Conservation (phyloP, 352 stramenopile species). For the Globisporangium takayamanum region DNA sequence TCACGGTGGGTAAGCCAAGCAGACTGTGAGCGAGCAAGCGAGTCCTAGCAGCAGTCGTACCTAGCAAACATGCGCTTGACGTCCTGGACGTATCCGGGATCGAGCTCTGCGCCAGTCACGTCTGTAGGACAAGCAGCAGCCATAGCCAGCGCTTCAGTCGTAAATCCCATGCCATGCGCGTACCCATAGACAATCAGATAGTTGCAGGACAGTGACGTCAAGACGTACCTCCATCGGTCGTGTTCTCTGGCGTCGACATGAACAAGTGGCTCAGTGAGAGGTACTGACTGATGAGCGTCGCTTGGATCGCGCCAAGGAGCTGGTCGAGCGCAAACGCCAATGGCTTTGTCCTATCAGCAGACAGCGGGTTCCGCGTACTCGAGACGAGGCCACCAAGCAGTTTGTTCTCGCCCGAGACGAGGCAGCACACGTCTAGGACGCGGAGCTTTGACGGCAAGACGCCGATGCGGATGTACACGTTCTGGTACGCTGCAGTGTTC, state of each 20-base stretch:
- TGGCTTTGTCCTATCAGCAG: slow-evolving; percentile 29
- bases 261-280: slow-evolving; percentile 66
- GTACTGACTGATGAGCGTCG: slow-evolving; percentile 59
- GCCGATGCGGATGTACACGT: slow-evolving; percentile 64
- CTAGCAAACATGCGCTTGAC: slow-evolving; percentile 49
- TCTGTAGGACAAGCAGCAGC: slow-evolving; percentile 12
- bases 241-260: slow-evolving; percentile 73
- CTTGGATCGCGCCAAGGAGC: slow-evolving; percentile 60
- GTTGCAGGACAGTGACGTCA: background rate
- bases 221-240: slow-evolving; percentile 38
- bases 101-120: slow-evolving; percentile 43
- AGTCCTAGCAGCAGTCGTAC: slow-evolving; percentile 10
- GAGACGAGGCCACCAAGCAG: slow-evolving; percentile 52
- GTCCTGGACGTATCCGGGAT: slow-evolving; percentile 64
- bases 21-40: no score
- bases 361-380: slow-evolving; percentile 28
- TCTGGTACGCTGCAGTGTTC: slow-evolving; percentile 59
- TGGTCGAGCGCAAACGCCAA: slow-evolving; percentile 56
- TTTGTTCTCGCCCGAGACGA: slow-evolving; percentile 59
- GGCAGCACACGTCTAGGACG: slow-evolving; percentile 59
- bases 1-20: background rate
- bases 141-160: background rate
- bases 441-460: slow-evolving; percentile 75
- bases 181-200: background rate
- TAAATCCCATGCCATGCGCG: background rate